Evolutionary conservation across 2,329 filamentous ascomycete species (phyloP), one percentile per base, ranked within the genome.

Genomic region (Phyllosticta citriasiana): DNA sequence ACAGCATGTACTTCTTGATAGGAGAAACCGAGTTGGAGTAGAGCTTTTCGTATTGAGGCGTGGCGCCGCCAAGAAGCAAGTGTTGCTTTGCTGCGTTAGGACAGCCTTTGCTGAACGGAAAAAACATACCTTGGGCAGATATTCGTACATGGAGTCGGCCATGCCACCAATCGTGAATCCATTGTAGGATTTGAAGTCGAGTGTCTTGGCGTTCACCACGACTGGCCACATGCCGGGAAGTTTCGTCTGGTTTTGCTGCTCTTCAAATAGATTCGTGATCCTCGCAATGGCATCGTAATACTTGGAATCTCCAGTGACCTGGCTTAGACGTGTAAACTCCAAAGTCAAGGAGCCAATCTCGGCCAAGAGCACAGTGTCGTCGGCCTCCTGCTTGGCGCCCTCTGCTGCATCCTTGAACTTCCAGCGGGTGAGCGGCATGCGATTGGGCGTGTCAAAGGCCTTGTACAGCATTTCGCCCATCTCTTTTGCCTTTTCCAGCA

Each of bases 11-110:
- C 56, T 77, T 72, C 57, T 76, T 76, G 7, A 78, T 78, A 30
- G 77, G 72, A 8, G 67, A 59, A 58, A 76, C 74, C 2, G 73
- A 72, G 52, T 72, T 76, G 65, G 86, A 82, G 68, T 85, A 90
- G 16, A 85, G 72, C 14, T 79, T 80, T 19, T 76, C 67, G 66
- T 82, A 82, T 9, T 76, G 71, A 0, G 75, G 73, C 4, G 78
- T 74, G 1, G 73, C 65, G 6, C 80, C 80, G 12, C 72, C 71
- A 9, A 73, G 67, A 6, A 75, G 64, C 8, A 70, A 68, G 55
- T 68, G 66, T 70, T 79, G 76, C 65, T 80, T 25, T 78, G 76
- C 64, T 80, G 12, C 7, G 7, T 33, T 33, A 53, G 27, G 25
- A n/a, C 9, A 25, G 19, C 10, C 24, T 16, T 8, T 27, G 3